A percentile compares a stretch with the other conserved stretches of the same genome.
These are phyloP conservation scores for Puccinia coronata DNA, from an alignment of 1,284 basidiomycete genomes.

Conservation along the genomic window DNA sequence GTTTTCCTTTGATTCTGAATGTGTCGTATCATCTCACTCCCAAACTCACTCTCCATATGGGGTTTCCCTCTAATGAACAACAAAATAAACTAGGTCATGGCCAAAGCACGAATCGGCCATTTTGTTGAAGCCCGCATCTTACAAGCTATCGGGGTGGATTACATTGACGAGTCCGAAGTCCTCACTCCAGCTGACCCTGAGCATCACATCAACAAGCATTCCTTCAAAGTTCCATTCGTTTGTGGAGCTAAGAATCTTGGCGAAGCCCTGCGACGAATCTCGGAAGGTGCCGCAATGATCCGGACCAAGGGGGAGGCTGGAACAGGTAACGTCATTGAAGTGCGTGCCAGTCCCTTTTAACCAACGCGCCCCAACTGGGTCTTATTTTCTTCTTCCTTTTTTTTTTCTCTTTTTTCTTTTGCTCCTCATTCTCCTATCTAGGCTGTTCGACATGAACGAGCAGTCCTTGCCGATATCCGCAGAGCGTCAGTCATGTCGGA, in stretches of 20 bases:
- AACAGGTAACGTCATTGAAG: constrained; percentile 94
- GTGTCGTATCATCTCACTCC: too few species aligned
- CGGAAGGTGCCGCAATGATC: constrained; percentile 91
- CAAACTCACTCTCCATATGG: background rate
- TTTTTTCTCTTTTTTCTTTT: background rate
- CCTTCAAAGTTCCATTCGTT: constrained; percentile 70
- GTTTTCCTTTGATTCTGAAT: too few species aligned
- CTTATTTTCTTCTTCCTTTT: too few species aligned
- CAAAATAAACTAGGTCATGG: constrained; percentile 71
- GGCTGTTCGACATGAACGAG: constrained; percentile 86
- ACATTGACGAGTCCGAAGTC: constrained; percentile 92
- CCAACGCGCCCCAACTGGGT: too few species aligned
- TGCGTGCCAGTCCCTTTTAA: background rate
- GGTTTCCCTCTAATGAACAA: constrained; percentile 63
- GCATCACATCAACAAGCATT: constrained; percentile 73
- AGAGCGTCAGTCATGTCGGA: constrained; percentile 72
- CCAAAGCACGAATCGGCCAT: constrained; percentile 93
- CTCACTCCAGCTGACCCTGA: constrained; percentile 81
- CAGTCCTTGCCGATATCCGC: constrained; percentile 81
- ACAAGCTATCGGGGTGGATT: constrained; percentile 92
- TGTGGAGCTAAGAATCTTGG: constrained; percentile 67
- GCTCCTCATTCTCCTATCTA: constrained; percentile 7
- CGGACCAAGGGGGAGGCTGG: constrained; percentile 97
- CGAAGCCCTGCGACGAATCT: constrained; percentile 92
- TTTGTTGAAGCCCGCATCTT: constrained; percentile 96